Evolutionary conservation across 805 yeast species (phyloP), one percentile per base, ranked within the genome.

Genomic region (Clavispora asparagi): DNA sequence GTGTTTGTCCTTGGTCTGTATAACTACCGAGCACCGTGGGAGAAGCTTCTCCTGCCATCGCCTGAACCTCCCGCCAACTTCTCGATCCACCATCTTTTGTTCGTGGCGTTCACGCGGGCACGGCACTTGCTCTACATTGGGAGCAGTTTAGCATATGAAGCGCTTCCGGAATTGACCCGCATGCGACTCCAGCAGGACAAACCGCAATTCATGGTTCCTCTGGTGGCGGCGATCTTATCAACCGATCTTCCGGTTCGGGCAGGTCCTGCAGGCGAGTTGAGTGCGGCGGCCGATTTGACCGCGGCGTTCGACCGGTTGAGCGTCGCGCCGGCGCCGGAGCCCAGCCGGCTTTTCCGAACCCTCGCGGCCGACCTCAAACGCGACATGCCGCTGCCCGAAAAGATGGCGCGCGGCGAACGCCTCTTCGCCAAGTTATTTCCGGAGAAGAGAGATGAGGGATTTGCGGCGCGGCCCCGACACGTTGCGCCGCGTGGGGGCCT

Each of bases 41-140:
- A 52, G 31, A 48, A 48, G 28, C 44, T 17, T 32, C 45, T n/a
- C 28, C 36, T 10, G 28, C 39, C 38, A n/a, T n/a, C 13, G 17
- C n/a, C 25, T n/a, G 36, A 9, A 11, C 17, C 19, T 11, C 25
- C 30, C 19, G 9, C 29, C 11, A 23, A 29, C 25, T 48, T 50
- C 1, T 65, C 62, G 13, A 71, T 69, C 13, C 65, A 69, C 13
- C 68, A 81, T 40, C 59, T 79, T 11, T 63, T 78, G 14, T 85
- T 83, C 57, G 90, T 85, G 2, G 91, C 82, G 1, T 64, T 77
- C 57, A 84, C 91, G 0, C 70, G 92, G 49, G 86, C 91, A 0
- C 72, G 68, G 30, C 61, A 69, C 19, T 52, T 78, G 37, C 54
- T 77, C 8, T 78, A 78, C 47, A 44, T 64, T 2, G 68, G 70